Base-by-base conservation (phyloP, 495 filamentous ascomycete genomes). In the Lepraria neglecta region DNA sequence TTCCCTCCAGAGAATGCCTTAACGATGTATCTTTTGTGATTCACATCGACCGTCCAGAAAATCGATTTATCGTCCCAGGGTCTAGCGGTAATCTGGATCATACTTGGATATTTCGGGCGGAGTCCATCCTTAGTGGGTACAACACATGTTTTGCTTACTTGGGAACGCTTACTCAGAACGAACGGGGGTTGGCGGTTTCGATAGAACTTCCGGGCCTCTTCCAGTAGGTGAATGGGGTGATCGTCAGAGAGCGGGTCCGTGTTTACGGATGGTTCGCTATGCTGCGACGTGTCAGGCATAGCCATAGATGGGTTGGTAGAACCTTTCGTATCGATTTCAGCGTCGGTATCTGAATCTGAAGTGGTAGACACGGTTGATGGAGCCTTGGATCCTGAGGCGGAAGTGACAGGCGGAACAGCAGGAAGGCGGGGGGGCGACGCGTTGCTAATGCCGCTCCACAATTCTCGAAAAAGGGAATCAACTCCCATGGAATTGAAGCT, bases 11-110 rank as follows among this genome's bases (percentile, higher is more conserved):
- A 28, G 43, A 57, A 28, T 42, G 47, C 46, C 52, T 51, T 44
- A 30, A 56, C 53, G 31, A 56, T 43, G 44, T 58, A 53, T 21
- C 61, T 57, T 19, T 40, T 58, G 38, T 28, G 6, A n/a, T 63
- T 52, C 10, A 58, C 5, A 35, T 63, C 61, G 14, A 63, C 24
- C 0, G 54, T 63, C 61, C 54, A 63, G 47, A 58, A 63, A 6
- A 58, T 51, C 0, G 6, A 38, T 11, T 52, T 5, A 5, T 50
- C 43, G 17, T 63, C 55, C 61, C 61, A 63, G 15, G 15, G 38
- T 42, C 44, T 47, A 3, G 45, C 27, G 12, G 21, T 11, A 4
- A 50, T 4, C 12, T 57, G 31, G 10, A 45, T 33, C 6, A 24
- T 50, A 28, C 27, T 52, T 15, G 45, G 30, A 42, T 17, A 10